phyloP scores from a whole-genome alignment of 257 asterid species.

The Echium plantagineum region DNA sequence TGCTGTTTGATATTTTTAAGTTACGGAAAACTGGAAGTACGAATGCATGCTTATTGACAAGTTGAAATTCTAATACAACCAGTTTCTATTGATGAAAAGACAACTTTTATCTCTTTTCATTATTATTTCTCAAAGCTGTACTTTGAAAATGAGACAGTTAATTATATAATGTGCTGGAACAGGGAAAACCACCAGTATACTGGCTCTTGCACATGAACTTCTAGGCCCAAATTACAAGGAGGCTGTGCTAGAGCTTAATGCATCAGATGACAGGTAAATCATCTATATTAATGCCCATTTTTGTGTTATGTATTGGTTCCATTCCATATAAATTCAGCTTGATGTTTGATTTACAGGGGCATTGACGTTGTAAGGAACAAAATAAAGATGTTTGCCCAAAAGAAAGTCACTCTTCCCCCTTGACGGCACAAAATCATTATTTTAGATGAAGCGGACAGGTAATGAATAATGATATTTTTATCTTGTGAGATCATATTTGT shows the following conservation, averaged over 20 bases:
- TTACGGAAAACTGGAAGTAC: not conserved
- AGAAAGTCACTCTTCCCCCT: constrained; percentile 80
- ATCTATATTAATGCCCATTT: not conserved
- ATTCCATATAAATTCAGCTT: not conserved
- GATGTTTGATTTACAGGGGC: constrained; percentile 42
- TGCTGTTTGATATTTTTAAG: not conserved
- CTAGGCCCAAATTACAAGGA: constrained; percentile 81
- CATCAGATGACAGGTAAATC: constrained; percentile 84
- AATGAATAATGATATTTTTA: constrained; percentile 17
- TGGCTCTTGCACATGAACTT: constrained; percentile 96
- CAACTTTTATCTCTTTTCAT: not conserved
- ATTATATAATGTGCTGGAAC: constrained; percentile 84
- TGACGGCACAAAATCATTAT: constrained; percentile 86
- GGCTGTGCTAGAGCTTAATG: constrained; percentile 87
- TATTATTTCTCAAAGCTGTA: not conserved
- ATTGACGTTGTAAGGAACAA: constrained; percentile 95
- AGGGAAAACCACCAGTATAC: constrained; percentile 87
- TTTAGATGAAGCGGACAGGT: constrained; percentile 99
- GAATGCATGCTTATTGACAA: not conserved
- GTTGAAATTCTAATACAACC: not conserved
- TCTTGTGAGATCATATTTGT: constrained; percentile 1
- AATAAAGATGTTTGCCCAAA: constrained; percentile 98
- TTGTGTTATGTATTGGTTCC: not conserved
- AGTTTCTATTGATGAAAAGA: not conserved
- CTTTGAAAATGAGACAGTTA: not conserved